phyloP scores from a whole-genome alignment of 202 grass and related monocot species.

The Panicum virgatum region DNA sequence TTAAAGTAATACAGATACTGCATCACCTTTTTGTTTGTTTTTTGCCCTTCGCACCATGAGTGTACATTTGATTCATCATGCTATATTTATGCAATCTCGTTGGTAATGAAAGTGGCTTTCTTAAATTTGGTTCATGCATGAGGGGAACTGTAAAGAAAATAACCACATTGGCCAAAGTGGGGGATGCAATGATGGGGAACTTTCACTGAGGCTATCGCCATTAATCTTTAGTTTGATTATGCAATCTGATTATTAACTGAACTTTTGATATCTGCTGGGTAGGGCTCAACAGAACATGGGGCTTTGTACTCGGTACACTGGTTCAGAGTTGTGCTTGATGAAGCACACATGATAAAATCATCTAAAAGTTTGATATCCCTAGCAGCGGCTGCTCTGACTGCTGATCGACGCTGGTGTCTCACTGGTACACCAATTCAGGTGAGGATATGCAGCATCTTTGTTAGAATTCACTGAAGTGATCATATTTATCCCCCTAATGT shows the following conservation, averaged over 20 bases:
- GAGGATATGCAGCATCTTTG: constrained; percentile 14
- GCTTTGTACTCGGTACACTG: constrained; percentile 76
- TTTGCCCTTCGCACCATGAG: not conserved
- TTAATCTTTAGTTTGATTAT: constrained; percentile 33
- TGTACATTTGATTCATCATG: constrained; percentile 5
- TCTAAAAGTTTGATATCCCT: constrained; percentile 87
- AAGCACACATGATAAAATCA: constrained; percentile 93
- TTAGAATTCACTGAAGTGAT: constrained; percentile 22
- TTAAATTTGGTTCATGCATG: constrained; percentile 22
- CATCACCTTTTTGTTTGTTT: constrained; percentile 12
- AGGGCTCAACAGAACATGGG: constrained; percentile 71
- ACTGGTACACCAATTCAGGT: constrained; percentile 98
- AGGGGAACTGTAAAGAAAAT: not conserved
- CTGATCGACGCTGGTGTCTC: constrained; percentile 96
- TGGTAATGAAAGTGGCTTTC: constrained; percentile 4
- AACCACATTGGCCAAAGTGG: not conserved
- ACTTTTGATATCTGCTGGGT: constrained; percentile 22
- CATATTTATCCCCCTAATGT: not conserved
- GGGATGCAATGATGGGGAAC: not conserved
- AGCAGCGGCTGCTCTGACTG: constrained; percentile 70
- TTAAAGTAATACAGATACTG: constrained; percentile 13
- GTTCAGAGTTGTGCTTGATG: constrained; percentile 95
- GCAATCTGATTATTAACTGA: constrained; percentile 32
- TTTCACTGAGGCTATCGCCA: not conserved
- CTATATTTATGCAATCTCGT: constrained; percentile 19